Base-by-base conservation (phyloP, 306 rosid species). In the Casuarina equisetifolia region DNA sequence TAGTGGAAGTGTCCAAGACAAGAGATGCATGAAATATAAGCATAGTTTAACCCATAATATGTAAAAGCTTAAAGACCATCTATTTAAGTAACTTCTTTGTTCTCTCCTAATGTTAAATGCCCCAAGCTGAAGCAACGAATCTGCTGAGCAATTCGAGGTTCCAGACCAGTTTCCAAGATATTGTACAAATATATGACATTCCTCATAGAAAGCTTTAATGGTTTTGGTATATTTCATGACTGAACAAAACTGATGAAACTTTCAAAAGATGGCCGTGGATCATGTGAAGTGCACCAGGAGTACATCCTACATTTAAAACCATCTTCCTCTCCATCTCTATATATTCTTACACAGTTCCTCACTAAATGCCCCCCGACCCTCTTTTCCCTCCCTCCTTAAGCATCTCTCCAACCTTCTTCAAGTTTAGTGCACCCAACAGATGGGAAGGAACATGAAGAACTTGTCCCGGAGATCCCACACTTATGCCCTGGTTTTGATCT, bases 201-300 rank as follows among this genome's bases (percentile, higher is more conserved):
- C 43, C 70, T 78, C 62, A 70, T 84, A 76, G 73, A 78, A 61
- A 86, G 85, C 70, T 78, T 73, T 66, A 57, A 11, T 69, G 52
- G 55, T 35, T 42, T 70, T 19, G 19, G 15, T 11, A 53, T 74
- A 57, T 76, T 74, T 61, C n/a, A 43, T 62, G 81, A 84, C 95
- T 80, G 80, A 78, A 79, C 76, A 80, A 79, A 85, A 86, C 93
- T 84, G 88, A 86, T 89, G 95, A 92, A 82, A 58, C 78, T 79
- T 83, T 85, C 75, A 88, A 89, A 85, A 63, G 52, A 57, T 57
- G 69, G 88, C 83, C 92, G 84, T 80, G 97, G 84, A 89, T 95
- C 98, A 91, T 89, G 98, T 95, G 98, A 95, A 76, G 79, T 74
- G 80, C 80, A 68, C 76, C 88, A 84, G 85, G 58, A 58, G 84